These are phyloP conservation scores for Nannizziopsis arthrosporioides DNA, from an alignment of 2,329 filamentous ascomycete genomes.

Conservation along the genomic window DNA sequence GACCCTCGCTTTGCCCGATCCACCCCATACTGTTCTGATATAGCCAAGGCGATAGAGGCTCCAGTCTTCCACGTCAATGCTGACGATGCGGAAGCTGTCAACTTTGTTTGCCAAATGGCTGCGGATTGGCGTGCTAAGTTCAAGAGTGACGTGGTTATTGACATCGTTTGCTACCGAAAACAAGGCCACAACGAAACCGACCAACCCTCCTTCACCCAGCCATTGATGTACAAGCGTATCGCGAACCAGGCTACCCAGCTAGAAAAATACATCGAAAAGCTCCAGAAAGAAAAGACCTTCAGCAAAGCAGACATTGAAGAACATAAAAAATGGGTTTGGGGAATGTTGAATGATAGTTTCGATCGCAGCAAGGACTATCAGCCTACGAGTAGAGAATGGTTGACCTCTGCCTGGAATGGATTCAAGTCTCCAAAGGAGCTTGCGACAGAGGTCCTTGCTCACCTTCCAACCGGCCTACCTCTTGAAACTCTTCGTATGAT, in stretches of 20 bases:
- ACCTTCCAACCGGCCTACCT: conserved; percentile 75
- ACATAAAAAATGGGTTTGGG: conserved; percentile 99
- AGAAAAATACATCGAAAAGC: conserved; percentile 82
- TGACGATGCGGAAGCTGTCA: conserved; percentile 95
- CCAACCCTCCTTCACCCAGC: conserved; percentile 98
- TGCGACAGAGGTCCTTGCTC: conserved; percentile 83
- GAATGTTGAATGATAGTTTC: conserved; percentile 97
- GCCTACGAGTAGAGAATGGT: conserved; percentile 93
- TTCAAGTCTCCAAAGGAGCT: conserved; percentile 99
- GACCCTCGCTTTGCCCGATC: conserved; percentile 95
- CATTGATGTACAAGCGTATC: conserved; percentile 98
- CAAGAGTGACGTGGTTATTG: conserved; percentile 95
- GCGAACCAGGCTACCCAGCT: conserved; percentile 71
- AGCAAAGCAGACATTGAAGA: conserved; percentile 96
- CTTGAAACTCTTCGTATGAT: conserved; percentile 65
- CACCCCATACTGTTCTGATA: conserved; percentile 97
- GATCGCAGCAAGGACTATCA: conserved; percentile 95
- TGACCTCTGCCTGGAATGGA: conserved; percentile 96
- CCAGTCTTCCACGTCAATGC: conserved; percentile 99
- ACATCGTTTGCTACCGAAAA: conserved; percentile 98
- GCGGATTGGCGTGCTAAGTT: conserved; percentile 98
- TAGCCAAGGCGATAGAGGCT: conserved; percentile 96
- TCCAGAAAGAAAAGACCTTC: conserved; percentile 80
- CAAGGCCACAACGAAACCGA: conserved; percentile 99
- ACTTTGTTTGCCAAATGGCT: conserved; percentile 94